These are phyloP conservation scores for Tolypocladium album DNA, from an alignment of 2,329 filamentous ascomycete species.

Conservation along the genomic window DNA sequence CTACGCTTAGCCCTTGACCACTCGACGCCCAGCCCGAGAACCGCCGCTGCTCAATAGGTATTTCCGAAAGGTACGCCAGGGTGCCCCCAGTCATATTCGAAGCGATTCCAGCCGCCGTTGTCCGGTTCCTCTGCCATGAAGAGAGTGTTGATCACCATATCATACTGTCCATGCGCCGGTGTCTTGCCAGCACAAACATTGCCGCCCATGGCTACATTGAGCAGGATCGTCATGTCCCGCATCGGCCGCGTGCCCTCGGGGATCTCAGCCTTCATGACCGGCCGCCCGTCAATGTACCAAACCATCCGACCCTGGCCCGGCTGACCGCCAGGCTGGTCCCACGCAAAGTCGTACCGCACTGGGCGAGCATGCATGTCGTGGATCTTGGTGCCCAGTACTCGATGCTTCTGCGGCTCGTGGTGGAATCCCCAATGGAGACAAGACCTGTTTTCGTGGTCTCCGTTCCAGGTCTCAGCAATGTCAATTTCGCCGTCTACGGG, in stretches of 20 bases:
- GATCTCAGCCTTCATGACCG: slow-evolving; percentile 45
- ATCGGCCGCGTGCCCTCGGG: slow-evolving; percentile 41
- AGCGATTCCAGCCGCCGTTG: slow-evolving; percentile 41
- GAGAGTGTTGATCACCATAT: slow-evolving; percentile 42
- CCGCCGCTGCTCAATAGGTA: slow-evolving; percentile 14
- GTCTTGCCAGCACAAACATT: slow-evolving; percentile 43
- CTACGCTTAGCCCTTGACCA: neutral
- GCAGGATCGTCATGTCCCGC: slow-evolving; percentile 43
- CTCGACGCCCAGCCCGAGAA: neutral
- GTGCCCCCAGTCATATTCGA: slow-evolving; percentile 38
- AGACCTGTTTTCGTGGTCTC: slow-evolving; percentile 40
- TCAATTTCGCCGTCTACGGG: slow-evolving; percentile 49
- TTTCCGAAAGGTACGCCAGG: slow-evolving; percentile 15
- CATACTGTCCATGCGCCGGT: slow-evolving; percentile 42
- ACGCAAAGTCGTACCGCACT: slow-evolving; percentile 44
- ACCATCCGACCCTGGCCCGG: slow-evolving; percentile 35
- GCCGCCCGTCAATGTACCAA: slow-evolving; percentile 47
- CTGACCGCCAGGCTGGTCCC: slow-evolving; percentile 35
- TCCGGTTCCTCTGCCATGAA: slow-evolving; percentile 40
- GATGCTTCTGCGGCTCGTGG: slow-evolving; percentile 45
- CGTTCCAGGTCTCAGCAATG: slow-evolving; percentile 53
- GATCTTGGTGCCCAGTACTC: slow-evolving; percentile 40
- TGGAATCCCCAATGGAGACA: slow-evolving; percentile 51
- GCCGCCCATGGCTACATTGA: slow-evolving; percentile 53
- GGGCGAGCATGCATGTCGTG: slow-evolving; percentile 34